These are phyloP conservation scores for Cavenderia fasciculata DNA, from an alignment of 78 protist species.

Conservation along the genomic window DNA sequence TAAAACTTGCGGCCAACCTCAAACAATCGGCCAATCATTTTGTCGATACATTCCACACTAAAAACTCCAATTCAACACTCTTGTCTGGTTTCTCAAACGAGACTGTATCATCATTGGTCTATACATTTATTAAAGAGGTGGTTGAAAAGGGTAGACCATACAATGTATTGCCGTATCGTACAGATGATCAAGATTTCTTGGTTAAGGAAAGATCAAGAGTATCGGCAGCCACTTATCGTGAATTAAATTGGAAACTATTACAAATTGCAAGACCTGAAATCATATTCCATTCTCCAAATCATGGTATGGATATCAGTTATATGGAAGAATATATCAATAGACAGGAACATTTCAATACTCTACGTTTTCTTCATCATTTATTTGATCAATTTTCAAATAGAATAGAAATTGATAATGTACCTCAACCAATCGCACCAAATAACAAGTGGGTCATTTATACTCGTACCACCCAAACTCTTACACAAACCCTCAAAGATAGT, in stretches of 20 bases:
- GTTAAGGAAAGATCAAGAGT: slow-evolving; percentile 5
- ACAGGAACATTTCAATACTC: slow-evolving; percentile 67
- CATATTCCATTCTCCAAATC: neutral
- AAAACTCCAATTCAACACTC: neutral
- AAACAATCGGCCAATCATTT: slow-evolving; percentile 10
- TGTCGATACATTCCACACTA: slow-evolving; percentile 12
- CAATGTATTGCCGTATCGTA: neutral
- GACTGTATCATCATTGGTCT: slow-evolving; percentile 31
- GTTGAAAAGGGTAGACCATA: neutral
- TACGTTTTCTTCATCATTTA: slow-evolving; percentile 22
- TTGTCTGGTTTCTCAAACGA: slow-evolving; percentile 37
- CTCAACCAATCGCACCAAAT: neutral
- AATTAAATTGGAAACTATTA: slow-evolving; percentile 30
- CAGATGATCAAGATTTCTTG: neutral
- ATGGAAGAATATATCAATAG: slow-evolving; percentile 29
- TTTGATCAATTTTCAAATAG: neutral
- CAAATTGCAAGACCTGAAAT: slow-evolving; percentile 65
- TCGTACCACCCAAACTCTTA: slow-evolving; percentile 28
- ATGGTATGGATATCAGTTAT: neutral
- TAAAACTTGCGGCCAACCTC: neutral
- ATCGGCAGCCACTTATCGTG: neutral
- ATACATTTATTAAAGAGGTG: neutral
- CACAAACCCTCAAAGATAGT: neutral
- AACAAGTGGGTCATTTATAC: slow-evolving; percentile 72
- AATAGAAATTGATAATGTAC: neutral